A percentile compares a stretch with the other conserved stretches of the same genome.
Evolutionary conservation across 129 eudicot species (phyloP).

Genomic region (Tagetes patula): DNA sequence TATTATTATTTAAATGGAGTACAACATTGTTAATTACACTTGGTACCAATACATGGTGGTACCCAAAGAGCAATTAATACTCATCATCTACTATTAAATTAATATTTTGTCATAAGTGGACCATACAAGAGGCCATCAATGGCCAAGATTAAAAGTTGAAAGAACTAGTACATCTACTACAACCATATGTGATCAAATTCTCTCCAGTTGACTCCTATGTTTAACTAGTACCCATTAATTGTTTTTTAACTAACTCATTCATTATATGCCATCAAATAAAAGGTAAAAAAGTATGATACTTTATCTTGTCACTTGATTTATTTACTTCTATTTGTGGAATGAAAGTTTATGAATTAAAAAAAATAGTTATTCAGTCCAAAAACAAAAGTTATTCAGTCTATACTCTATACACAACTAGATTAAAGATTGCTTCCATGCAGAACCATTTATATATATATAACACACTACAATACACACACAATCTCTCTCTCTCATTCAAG

Average conservation of each 20-base stretch:
- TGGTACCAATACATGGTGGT: conserved; percentile 33
- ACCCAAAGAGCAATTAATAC: conserved; percentile 44
- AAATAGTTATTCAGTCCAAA: conserved; percentile 41
- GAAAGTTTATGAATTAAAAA: conserved; percentile 24
- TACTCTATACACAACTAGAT: conserved; percentile 42
- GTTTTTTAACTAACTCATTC: conserved; percentile 36
- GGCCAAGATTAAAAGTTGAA: conserved; percentile 29
- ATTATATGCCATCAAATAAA: conserved; percentile 12
- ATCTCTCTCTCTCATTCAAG: conserved; percentile 18
- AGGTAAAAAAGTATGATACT: conserved; percentile 28
- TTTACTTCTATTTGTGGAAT: conserved; percentile 46
- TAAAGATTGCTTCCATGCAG: conserved; percentile 38
- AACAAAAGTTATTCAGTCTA: conserved; percentile 47
- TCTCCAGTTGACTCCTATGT: conserved; percentile 36
- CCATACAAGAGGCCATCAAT: conserved; percentile 18
- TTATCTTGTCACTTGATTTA: conserved; percentile 40
- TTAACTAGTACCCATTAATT: conserved; percentile 20
- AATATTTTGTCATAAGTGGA: conserved; percentile 36
- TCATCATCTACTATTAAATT: conserved; percentile 35
- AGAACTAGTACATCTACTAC: conserved; percentile 16
- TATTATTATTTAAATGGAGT: conserved; percentile 2
- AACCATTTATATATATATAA: not conserved
- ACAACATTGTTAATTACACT: conserved; percentile 25
- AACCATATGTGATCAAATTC: conserved; percentile 20
- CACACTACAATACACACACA: no score